Percentiles rank a stretch among this genome's conserved stretches.
Conservation (phyloP, 2,329 filamentous ascomycete species). For the Scortechinia acanthostroma region DNA sequence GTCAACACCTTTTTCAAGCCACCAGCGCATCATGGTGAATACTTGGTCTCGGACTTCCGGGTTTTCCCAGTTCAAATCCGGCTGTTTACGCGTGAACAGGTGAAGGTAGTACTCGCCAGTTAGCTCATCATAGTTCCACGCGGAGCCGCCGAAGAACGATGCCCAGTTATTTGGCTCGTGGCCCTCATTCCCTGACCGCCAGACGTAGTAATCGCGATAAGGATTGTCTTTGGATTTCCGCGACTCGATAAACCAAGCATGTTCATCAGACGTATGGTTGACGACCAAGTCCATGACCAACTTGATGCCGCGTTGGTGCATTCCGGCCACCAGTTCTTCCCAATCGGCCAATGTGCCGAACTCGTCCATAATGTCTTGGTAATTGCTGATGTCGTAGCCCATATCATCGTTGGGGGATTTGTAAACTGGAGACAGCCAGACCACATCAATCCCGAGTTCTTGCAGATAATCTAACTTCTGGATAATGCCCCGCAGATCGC, state of each 20-base stretch:
- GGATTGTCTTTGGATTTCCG: slow-evolving; percentile 50
- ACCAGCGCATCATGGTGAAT: slow-evolving; percentile 62
- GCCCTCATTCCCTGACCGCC: slow-evolving; percentile 40
- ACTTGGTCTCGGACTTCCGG: no score
- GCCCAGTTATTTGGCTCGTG: slow-evolving; percentile 68
- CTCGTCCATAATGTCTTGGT: slow-evolving; percentile 54
- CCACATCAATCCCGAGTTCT: slow-evolving; percentile 50
- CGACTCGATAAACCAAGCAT: slow-evolving; percentile 66
- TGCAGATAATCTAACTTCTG: slow-evolving; percentile 55
- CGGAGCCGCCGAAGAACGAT: slow-evolving; percentile 49
- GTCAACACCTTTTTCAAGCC: slow-evolving; percentile 68
- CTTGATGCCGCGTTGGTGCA: slow-evolving; percentile 58
- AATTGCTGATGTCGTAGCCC: slow-evolving; percentile 67
- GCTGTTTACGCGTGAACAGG: slow-evolving; percentile 70
- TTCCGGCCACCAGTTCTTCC: slow-evolving; percentile 49
- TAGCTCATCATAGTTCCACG: slow-evolving; percentile 67
- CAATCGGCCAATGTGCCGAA: slow-evolving; percentile 65
- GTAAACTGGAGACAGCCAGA: slow-evolving; percentile 63
- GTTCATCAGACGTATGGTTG: slow-evolving; percentile 70
- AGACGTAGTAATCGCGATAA: slow-evolving; percentile 66
- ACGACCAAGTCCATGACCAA: slow-evolving; percentile 71
- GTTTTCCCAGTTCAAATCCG: slow-evolving; percentile 82
- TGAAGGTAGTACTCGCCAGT: slow-evolving; percentile 73
- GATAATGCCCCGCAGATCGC: slow-evolving; percentile 56
- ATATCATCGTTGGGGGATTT: slow-evolving; percentile 60